Evolutionary conservation across 2,329 filamentous ascomycete genomes (phyloP), one percentile per base, ranked within the genome.

Genomic region (Elsinoe arachidis): DNA sequence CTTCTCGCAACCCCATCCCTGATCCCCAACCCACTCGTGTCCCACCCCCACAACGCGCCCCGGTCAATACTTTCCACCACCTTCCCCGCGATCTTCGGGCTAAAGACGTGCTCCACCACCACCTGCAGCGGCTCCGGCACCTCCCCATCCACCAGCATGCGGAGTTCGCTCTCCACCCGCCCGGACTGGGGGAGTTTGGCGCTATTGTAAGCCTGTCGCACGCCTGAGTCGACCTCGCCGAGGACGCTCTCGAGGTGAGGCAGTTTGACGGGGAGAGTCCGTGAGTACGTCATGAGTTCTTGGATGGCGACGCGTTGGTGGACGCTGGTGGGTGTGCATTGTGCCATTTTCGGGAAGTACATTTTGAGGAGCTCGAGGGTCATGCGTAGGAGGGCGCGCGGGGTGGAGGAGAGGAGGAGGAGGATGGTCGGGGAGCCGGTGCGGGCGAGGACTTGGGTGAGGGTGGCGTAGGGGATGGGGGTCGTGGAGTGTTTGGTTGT

Each of bases 331-430:
- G 59, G 41, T 3, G 12, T 47, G 41, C 54, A 47, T 21, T 56
- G 54, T 2, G 33, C 41, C 19, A 46, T 26, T 37, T 60, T 60
- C 46, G 65, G 61, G 26, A 67, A 57, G 26, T 64, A 64, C n/a
- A 65, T 62, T 7, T 43, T 52, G 58, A 90, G 75, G 30, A 84
- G 81, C 39, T 83, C 83, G 68, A 83, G 87, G 49, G 84, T 77
- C 30, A 86, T 83, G 23, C 82, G 82, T 19, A 95, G 76, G 61
- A 92, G 86, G 17, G 83, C 82, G 11, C 90, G 82, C 10, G 86
- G 86, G 55, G 86, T 83, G 30, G 87, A 90, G 65, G 84, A 87
- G 30, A 95, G 79, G 17, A 93, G 68, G 12, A 95, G 75, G 60
- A 70, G 65, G 23, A 74, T 52, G 2, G 63, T 64, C 14, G 67